Percentiles rank a stretch among this genome's conserved stretches.
Evolutionary conservation across 331 rosid species (phyloP).

Genomic region (Spiraea crenata): DNA sequence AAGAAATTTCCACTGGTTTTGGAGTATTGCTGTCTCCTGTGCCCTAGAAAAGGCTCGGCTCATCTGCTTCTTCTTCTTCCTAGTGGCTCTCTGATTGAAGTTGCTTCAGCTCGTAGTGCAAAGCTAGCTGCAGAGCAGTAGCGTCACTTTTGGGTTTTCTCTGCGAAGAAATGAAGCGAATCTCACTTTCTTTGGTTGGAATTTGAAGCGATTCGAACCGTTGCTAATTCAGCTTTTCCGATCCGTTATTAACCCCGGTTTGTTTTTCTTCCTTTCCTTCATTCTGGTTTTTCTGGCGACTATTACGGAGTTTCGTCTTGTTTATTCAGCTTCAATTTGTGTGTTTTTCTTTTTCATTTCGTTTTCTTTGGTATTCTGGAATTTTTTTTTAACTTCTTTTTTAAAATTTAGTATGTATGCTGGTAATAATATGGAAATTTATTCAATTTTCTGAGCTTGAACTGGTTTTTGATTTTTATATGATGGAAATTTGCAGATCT

Average conservation of each 20-base stretch:
- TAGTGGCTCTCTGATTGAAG: slow-evolving; percentile 4
- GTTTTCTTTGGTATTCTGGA: too few relatives aligned
- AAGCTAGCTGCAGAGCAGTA: too few relatives aligned
- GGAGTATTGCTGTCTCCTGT: background rate
- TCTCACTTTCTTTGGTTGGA: slow-evolving; percentile 6
- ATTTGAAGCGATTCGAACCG: slow-evolving; percentile 36
- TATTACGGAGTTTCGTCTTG: background rate
- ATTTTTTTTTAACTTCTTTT: too few relatives aligned
- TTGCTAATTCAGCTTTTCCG: slow-evolving; percentile 5
- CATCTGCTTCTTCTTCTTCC: background rate
- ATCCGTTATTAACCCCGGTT: slow-evolving; percentile 4
- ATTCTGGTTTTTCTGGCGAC: background rate
- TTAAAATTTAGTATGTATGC: background rate
- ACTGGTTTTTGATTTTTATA: background rate
- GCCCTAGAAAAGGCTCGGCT: background rate
- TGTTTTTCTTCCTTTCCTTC: background rate
- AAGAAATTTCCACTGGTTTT: background rate
- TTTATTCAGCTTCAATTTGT: background rate
- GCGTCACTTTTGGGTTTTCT: slow-evolving; percentile 29
- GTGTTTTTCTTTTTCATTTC: background rate
- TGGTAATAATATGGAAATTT: background rate
- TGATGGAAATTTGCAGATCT: background rate
- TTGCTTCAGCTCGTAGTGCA: background rate
- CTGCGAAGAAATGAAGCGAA: background rate
- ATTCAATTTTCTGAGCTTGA: background rate